Evolutionary conservation across 2,329 filamentous ascomycete species (phyloP).

Genomic region (Ophiosphaerella herpotricha): DNA sequence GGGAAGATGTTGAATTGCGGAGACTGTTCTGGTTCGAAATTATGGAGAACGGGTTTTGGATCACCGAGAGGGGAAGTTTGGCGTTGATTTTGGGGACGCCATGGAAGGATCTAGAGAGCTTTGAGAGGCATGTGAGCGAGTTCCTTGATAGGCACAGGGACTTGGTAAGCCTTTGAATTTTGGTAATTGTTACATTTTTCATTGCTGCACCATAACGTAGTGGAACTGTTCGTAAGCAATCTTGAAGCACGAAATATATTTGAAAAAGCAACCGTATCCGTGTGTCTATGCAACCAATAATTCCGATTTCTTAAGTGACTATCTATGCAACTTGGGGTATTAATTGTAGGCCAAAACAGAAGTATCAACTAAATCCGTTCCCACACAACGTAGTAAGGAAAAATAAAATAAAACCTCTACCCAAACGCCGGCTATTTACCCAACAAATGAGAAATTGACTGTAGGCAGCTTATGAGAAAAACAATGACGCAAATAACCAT

Average conservation of each 20-base stretch:
- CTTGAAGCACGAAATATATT: no score
- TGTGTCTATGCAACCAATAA: not conserved
- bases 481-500: no score
- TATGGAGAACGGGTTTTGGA: slow-evolving; percentile 46
- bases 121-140: slow-evolving; percentile 17
- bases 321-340: no score
- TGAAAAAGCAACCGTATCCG: not conserved
- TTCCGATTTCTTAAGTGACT: not conserved
- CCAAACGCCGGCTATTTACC: no score
- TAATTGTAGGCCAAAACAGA: no score
- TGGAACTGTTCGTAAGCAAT: not conserved
- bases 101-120: slow-evolving; percentile 39
- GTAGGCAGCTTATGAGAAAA: no score
- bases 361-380: no score
- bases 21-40: slow-evolving; percentile 46
- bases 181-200: no score
- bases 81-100: slow-evolving; percentile 43
- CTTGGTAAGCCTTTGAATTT: slow-evolving; percentile 6
- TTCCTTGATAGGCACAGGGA: slow-evolving; percentile 20
- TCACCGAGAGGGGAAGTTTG: slow-evolving; percentile 42
- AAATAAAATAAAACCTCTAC: not conserved
- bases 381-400: no score
- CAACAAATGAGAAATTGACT: no score
- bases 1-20: slow-evolving; percentile 35
- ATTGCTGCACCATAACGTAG: no score